Base-by-base conservation (phyloP, 176 grass and related monocot species). In the Avena eriantha region DNA sequence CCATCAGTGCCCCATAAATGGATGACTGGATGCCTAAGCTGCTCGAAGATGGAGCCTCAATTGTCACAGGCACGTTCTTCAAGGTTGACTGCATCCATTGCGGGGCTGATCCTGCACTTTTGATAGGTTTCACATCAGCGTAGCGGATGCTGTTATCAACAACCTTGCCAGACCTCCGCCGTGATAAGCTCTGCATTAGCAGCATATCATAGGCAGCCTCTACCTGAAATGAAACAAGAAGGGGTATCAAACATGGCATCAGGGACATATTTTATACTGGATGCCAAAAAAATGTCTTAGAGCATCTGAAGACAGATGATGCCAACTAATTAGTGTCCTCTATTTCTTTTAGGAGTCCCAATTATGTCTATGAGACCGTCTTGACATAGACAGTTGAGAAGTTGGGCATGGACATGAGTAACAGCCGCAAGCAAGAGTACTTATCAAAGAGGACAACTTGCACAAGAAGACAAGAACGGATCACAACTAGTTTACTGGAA, bases 201-300 rank as follows among this genome's bases (percentile, higher is more conserved):
- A 99, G 57, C 69, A 88, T 97, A 39, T 97, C 97, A 78, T 99
- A 99, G 78, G 97, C 97, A 76, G 91, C 87, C 80, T 99, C 97
- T 29, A 99, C 87, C 97, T 99, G 92, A 80, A 90, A 89, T 19
- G 64, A 68, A 75, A 78, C 70, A 80, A 29, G 34, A 78, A 58
- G 48, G 0, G 0, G 34, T 36, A 46, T 92, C 67, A 89, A 81
- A 64, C 57, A 89, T 51, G 35, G 69, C 16, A 77, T 45, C 39
- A 53, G 47, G 58, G 72, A 39, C 36, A 39, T 39, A 39, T 83
- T 79, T 19, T 73, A 60, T 23, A 77, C 59, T 5, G 55, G 57
- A 15, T 85, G 22, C 8, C 49, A 18, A 14, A 73, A 73, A 35
- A 74, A 48, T 33, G 10, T 65, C 56, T 81, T 70, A 77, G 21